Percentiles rank a stretch among this genome's conserved stretches.
Conservation (phyloP, 768 basidiomycete genomes). For the Tricholoma terreum region DNA sequence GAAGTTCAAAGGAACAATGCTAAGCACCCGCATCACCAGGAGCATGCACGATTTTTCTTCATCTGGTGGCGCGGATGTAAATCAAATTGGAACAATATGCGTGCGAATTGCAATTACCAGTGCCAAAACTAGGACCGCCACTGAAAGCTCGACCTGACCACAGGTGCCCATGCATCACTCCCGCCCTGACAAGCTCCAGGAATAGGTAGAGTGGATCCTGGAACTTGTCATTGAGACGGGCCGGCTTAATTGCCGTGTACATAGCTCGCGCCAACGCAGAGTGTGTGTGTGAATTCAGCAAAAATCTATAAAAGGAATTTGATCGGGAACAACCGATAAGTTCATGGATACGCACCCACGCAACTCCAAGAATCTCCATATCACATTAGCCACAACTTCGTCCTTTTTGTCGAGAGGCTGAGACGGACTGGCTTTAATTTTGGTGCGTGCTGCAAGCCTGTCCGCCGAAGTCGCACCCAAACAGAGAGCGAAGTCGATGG, state of each 20-base stretch:
- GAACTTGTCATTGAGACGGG: conserved; percentile 95
- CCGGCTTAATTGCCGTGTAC: conserved; percentile 72
- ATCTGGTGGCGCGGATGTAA: conserved; percentile 47
- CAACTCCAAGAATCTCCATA: conserved; percentile 96
- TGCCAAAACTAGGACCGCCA: conserved; percentile 94
- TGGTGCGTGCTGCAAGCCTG: conserved; percentile 78
- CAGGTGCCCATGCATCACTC: conserved; percentile 91
- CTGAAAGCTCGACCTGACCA: conserved; percentile 89
- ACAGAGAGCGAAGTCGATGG: conserved; percentile 94
- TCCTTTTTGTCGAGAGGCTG: conserved; percentile 91
- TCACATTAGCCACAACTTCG: conserved; percentile 95
- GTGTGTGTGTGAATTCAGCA: conserved; percentile 84
- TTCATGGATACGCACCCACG: conserved; percentile 66
- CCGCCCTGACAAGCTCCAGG: conserved; percentile 93
- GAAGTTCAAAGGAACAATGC: conserved; percentile 93
- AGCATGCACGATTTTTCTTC: conserved; percentile 94
- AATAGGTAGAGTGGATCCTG: conserved; percentile 95
- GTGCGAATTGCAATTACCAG: conserved; percentile 53
- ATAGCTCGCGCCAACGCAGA: conserved; percentile 90
- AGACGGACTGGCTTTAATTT: conserved; percentile 50
- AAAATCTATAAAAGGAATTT: conserved; percentile 55
- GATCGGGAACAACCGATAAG: conserved; percentile 8
- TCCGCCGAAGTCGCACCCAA: conserved; percentile 87
- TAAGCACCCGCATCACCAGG: conserved; percentile 93
- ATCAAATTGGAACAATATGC: conserved; percentile 17